Evolutionary conservation across 257 asterid genomes (phyloP).

Genomic region (Linderniella brevidens): DNA sequence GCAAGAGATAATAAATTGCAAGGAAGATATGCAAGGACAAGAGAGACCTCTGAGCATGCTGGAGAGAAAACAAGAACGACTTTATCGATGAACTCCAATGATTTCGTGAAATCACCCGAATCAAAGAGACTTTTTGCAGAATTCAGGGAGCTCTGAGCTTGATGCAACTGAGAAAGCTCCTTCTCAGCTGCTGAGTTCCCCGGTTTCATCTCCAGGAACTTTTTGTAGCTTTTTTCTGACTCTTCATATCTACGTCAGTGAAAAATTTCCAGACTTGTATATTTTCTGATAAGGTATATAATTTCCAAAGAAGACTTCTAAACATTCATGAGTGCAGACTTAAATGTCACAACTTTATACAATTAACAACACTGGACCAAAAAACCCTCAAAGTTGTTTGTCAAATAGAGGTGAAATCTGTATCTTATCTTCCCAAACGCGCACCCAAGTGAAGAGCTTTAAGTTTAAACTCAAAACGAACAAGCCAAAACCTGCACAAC

Average conservation of each 20-base stretch:
- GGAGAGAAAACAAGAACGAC: constrained; percentile 91
- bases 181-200: constrained; percentile 59
- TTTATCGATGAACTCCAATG: constrained; percentile 56
- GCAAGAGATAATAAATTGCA: neutral
- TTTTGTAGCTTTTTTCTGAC: constrained; percentile 64
- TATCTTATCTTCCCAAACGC: neutral
- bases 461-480: neutral
- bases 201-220: constrained; percentile 64
- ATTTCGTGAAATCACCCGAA: constrained; percentile 50
- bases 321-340: neutral
- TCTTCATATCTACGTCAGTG: constrained; percentile 74
- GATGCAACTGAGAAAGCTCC: constrained; percentile 74
- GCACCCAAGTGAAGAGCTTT: neutral
- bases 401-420: neutral
- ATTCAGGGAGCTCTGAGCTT: constrained; percentile 56
- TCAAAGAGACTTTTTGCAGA: constrained; percentile 54
- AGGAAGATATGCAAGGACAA: neutral
- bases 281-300: constrained; percentile 14
- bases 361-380: too few relatives aligned
- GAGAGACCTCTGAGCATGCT: constrained; percentile 62
- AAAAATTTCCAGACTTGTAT: constrained; percentile 30
- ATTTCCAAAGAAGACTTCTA: constrained; percentile 4
- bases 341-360: neutral
- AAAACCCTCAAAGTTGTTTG: neutral
- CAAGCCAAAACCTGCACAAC: neutral